Conservation (phyloP, 2,329 filamentous ascomycete species). For the Ceratocystis colombiana region DNA sequence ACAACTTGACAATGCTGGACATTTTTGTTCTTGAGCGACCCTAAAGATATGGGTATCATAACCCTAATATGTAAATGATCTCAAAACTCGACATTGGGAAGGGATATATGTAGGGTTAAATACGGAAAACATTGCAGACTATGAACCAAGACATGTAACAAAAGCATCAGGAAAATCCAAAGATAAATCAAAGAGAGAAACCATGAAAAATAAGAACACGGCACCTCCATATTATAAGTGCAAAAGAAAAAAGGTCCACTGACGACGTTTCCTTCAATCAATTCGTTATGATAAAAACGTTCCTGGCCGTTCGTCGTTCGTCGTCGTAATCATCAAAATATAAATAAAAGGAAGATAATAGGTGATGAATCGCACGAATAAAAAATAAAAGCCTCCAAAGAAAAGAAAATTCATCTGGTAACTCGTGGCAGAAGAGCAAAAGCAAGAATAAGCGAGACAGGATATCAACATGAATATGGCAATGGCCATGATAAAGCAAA, state of each 20-base stretch:
- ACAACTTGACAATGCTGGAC: too few species aligned
- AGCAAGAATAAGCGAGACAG: constrained; percentile 7
- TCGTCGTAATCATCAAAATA: constrained; percentile 12
- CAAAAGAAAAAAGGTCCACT: not conserved
- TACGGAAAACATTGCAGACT: constrained; percentile 5
- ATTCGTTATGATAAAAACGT: not conserved
- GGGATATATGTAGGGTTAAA: constrained; percentile 2
- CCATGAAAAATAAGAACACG: not conserved
- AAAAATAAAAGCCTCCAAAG: constrained; percentile 13
- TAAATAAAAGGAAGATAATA: constrained; percentile 16
- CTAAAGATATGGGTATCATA: too few species aligned
- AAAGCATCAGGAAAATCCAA: not conserved
- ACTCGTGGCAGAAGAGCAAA: not conserved
- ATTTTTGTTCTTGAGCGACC: too few species aligned
- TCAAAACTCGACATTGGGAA: not conserved
- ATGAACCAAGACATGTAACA: not conserved
- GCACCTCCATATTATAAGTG: constrained; percentile 5
- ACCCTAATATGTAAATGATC: too few species aligned
- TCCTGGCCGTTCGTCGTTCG: not conserved
- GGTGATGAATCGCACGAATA: not conserved
- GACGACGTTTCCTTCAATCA: not conserved
- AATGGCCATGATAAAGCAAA: constrained; percentile 7
- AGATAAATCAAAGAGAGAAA: not conserved
- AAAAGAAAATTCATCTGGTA: constrained; percentile 9
- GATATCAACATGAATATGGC: constrained; percentile 2